phyloP scores from a whole-genome alignment of 306 rosid genomes.

The Purshia tridentata region DNA sequence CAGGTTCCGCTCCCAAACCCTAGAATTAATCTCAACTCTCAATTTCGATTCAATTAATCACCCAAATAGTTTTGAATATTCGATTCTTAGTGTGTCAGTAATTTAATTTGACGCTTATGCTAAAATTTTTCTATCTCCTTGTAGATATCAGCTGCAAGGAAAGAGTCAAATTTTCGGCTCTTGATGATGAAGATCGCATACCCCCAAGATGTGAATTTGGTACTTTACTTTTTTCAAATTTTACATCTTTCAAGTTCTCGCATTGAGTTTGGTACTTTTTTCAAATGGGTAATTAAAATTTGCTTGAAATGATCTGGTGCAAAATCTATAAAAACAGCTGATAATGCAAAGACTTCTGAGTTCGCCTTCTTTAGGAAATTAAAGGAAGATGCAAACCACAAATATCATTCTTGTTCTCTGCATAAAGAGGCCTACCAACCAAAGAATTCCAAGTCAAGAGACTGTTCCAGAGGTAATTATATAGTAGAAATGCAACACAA shows the following conservation, averaged over 20 bases:
- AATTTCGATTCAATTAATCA: not conserved
- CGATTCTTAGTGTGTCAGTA: not conserved
- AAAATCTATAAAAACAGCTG: constrained; percentile 31
- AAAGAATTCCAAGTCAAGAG: constrained; percentile 29
- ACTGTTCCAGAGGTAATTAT: constrained; percentile 44
- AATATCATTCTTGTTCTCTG: constrained; percentile 23
- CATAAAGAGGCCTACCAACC: constrained; percentile 28
- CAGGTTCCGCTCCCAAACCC: constrained; percentile 20
- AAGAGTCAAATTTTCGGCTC: constrained; percentile 27
- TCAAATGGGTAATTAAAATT: constrained; percentile 12
- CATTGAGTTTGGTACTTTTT: not conserved
- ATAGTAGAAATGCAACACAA: not conserved
- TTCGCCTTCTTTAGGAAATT: constrained; percentile 75
- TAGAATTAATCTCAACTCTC: not conserved
- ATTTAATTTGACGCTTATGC: not conserved
- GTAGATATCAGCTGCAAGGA: constrained; percentile 30
- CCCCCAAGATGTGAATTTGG: constrained; percentile 25
- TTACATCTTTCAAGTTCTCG: not conserved
- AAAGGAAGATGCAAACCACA: constrained; percentile 52
- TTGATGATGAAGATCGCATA: constrained; percentile 25
- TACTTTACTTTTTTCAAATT: not conserved
- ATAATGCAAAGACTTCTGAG: constrained; percentile 73
- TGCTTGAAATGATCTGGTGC: constrained; percentile 19
- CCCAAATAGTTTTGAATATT: not conserved
- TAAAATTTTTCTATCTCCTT: not conserved